Conservation (phyloP, 768 basidiomycete genomes). For the Coprinopsis sp. region DNA sequence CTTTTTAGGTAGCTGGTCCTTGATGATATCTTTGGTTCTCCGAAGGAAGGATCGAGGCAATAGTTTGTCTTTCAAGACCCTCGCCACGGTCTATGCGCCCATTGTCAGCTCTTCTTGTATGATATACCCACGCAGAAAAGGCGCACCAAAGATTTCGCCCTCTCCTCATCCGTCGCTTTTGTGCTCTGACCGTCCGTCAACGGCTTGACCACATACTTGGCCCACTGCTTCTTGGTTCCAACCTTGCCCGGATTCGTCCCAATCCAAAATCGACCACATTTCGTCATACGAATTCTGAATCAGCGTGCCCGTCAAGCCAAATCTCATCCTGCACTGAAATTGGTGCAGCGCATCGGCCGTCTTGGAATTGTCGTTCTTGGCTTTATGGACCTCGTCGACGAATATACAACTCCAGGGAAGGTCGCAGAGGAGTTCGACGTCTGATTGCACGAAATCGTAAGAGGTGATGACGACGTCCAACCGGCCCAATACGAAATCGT, state of each 20-base stretch:
- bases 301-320: conserved; percentile 81
- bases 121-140: background rate
- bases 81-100: conserved; percentile 48
- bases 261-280: conserved; percentile 88
- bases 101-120: background rate
- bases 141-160: conserved; percentile 48
- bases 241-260: conserved; percentile 82
- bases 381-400: conserved; percentile 86
- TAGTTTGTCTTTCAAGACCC: conserved; percentile 57
- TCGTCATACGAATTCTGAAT: conserved; percentile 87
- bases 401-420: conserved; percentile 70
- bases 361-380: conserved; percentile 74
- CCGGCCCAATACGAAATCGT: conserved; percentile 75
- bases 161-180: conserved; percentile 58
- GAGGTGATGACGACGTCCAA: conserved; percentile 86
- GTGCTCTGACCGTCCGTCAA: conserved; percentile 64
- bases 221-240: conserved; percentile 76
- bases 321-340: conserved; percentile 63
- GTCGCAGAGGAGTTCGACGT: conserved; percentile 64
- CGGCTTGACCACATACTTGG: conserved; percentile 62
- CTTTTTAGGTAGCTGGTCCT: conserved; percentile 79
- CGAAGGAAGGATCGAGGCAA: conserved; percentile 82
- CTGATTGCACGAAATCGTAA: conserved; percentile 67
- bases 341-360: conserved; percentile 66
- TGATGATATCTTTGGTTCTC: conserved; percentile 76